These are phyloP conservation scores for Penicillium palitans DNA, from an alignment of 2,329 filamentous ascomycete species.

Conservation along the genomic window DNA sequence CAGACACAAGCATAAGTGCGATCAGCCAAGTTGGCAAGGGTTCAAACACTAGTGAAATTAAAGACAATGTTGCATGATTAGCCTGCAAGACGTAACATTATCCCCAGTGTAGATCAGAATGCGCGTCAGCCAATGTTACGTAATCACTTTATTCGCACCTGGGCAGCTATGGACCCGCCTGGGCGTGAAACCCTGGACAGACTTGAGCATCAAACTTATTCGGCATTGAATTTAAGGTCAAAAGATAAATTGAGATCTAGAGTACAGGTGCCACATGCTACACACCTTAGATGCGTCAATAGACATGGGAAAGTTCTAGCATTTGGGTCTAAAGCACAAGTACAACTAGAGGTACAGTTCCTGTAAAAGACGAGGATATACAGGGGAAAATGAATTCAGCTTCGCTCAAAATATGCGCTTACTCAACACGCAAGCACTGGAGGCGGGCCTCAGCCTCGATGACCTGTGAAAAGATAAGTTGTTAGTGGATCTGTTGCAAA, in stretches of 20 bases:
- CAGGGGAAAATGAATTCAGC: constrained; percentile 31
- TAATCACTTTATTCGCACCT: constrained; percentile 6
- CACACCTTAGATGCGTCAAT: constrained; percentile 7
- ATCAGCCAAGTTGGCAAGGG: background rate
- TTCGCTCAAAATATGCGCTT: constrained; percentile 32
- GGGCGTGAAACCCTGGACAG: background rate
- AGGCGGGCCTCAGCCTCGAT: constrained; percentile 88
- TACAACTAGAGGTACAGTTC: constrained; percentile 44
- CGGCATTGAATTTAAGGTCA: background rate
- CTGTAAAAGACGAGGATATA: constrained; percentile 35
- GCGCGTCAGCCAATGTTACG: constrained; percentile 14
- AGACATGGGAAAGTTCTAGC: constrained; percentile 32
- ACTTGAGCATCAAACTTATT: background rate
- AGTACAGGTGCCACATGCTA: no score
- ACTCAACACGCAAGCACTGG: constrained; percentile 83
- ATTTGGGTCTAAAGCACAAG: constrained; percentile 40
- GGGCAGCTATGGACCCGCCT: background rate
- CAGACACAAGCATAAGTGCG: constrained; percentile 24
- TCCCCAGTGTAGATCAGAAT: constrained; percentile 18
- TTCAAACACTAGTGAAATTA: background rate
- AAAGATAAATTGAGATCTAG: no score
- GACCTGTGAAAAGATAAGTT: constrained; percentile 54
- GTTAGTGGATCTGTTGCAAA: constrained; percentile 16
- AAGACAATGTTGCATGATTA: constrained; percentile 2
- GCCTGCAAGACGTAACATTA: background rate